Base-by-base conservation (phyloP, 1,284 basidiomycete genomes). In the Malassezia nana region DNA sequence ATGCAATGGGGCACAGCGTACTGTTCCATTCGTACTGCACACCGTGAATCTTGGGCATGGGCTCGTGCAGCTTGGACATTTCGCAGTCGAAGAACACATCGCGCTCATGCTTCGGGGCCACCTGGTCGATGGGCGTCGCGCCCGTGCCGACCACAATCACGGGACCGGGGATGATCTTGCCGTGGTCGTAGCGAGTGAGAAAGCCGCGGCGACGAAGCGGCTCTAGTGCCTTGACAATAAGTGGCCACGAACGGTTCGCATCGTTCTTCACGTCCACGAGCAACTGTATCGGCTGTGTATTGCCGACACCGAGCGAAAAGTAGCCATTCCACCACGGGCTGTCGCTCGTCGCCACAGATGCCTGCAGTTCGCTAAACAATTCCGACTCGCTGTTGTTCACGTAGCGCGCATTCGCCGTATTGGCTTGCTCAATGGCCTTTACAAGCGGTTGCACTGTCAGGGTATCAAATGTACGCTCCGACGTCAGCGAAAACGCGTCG, bases 241-340 rank as follows among this genome's bases (percentile, higher is more conserved):
- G 50, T 10, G 55, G 53, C 35, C 57, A 61, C 4, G 64, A 65
- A 30, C 50, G 50, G 43, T 56, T 49, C 5, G 63, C 66, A 44
- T 63, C 47, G 15, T 32, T 29, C 60, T 69, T 69, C 33, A 67
- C 35, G 25, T 69, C 66, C 4, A 69, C 50, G 1, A 69, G 61
- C 0, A 69, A 52, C 49, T 67, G 64, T 0, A 69, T 48, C 0
- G 64, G 64, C 2, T 55, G 53, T 16, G 47, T 8, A 16, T 58
- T 55, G 12, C 60, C 63, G 8, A 66, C 58, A 26, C 60, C 66
- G 39, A 55, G 59, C 20, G 57, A 53, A 44, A 50, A 55, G 28
- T 42, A 50, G 20, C 46, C 43, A 32, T 43, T 43, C 48, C 48
- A 50, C 25, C 42, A 40, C 3, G 40, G 48, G 40, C 24, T 26